phyloP scores from a whole-genome alignment of 2,329 filamentous ascomycete species.

The Paraphaeosphaeria minitans region DNA sequence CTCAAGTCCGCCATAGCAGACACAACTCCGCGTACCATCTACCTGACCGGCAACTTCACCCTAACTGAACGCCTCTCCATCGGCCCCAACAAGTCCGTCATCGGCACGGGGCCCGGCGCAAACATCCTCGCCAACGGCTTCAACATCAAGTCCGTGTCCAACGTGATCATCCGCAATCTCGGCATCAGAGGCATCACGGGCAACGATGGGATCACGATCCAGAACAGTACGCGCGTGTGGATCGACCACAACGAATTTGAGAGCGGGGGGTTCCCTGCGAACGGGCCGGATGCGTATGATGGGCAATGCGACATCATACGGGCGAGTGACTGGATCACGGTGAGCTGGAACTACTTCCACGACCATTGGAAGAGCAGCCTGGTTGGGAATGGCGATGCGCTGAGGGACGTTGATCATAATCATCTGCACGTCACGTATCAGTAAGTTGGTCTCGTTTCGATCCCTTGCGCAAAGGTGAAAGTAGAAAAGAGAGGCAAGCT shows the following conservation, averaged over 20 bases:
- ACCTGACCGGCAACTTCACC: slow-evolving; percentile 50
- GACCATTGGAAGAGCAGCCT: slow-evolving; percentile 68
- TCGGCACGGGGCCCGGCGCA: slow-evolving; percentile 50
- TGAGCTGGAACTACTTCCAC: slow-evolving; percentile 59
- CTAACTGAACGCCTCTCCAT: slow-evolving; percentile 51
- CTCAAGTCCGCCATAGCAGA: slow-evolving; percentile 36
- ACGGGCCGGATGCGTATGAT: slow-evolving; percentile 68
- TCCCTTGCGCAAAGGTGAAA: background rate
- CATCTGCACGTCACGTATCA: slow-evolving; percentile 68
- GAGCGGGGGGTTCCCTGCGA: slow-evolving; percentile 59
- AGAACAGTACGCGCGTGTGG: slow-evolving; percentile 63
- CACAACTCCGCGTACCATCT: slow-evolving; percentile 45
- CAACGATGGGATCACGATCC: slow-evolving; percentile 64
- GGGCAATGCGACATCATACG: slow-evolving; percentile 69
- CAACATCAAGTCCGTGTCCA: slow-evolving; percentile 58
- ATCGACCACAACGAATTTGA: slow-evolving; percentile 71
- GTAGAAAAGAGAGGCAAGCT: background rate
- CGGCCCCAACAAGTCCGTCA: slow-evolving; percentile 51
- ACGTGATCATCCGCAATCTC: slow-evolving; percentile 69
- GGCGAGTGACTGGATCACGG: slow-evolving; percentile 65
- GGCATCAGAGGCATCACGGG: slow-evolving; percentile 64
- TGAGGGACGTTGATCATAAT: slow-evolving; percentile 63
- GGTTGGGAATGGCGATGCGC: slow-evolving; percentile 64
- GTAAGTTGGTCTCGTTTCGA: background rate
- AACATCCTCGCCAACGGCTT: slow-evolving; percentile 55